Evolutionary conservation across 352 stramenopile genomes (phyloP), one percentile per base, ranked within the genome.

Genomic region (Pythium insidiosum): DNA sequence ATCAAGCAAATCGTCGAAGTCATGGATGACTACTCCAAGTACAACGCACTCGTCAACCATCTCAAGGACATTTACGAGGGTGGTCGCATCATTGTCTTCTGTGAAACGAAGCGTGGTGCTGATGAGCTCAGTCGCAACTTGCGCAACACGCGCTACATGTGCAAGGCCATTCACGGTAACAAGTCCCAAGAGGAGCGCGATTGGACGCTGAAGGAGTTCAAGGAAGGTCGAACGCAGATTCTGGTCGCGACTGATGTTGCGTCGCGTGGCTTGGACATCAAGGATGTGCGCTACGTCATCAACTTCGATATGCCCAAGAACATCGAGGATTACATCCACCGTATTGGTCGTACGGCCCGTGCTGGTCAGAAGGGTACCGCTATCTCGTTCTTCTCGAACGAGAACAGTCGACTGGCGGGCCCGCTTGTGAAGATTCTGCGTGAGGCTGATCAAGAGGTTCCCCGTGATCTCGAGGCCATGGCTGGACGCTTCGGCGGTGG

Each of bases 251-350:
- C 97, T 0, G 97, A 99, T 73, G 97, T 99, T 13, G 97, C 97
- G n/a, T 97, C 96, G 22, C 86, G 97, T 57, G 97, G 97, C 64
- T 67, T 99, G 20, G 97, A 99, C 68, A 97, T 99, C 47, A 98
- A 99, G 76, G 95, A 99, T 56, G 98, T 99, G 56, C 77, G 83
- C 41, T 97, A 97, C 64, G 96, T 99, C 13, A 95, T 99, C 40
- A 99, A 99, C 73, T 99, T 98, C 59, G 94, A 99, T 66, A 98
- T 99, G 66, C 95, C 96, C 33, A 97, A 97, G 54, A 98, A 98
- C 63, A 96, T 98, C 40, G 97, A 99, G 56, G 93, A 96, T 61
- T 99, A 99, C 68, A 95, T 99, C 42, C 95, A 99, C 61, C 84
- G 96, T 50, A 98, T 99, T 50, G 96, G 96, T 54, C 92, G 97